phyloP scores from a whole-genome alignment of 2,329 filamentous ascomycete genomes.

The Aspergillus floridensis region DNA sequence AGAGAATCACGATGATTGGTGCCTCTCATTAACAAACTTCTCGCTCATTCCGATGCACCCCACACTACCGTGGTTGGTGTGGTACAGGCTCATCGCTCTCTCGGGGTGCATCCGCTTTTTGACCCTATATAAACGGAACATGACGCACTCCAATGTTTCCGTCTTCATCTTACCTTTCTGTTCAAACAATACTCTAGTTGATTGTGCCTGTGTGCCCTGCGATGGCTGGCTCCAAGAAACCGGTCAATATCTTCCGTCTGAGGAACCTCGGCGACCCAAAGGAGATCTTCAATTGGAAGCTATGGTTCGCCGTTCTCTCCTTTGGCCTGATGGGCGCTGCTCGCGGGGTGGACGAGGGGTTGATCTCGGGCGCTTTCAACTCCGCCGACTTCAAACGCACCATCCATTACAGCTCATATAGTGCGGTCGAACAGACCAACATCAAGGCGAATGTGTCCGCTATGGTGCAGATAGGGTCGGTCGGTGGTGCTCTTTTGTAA shows the following conservation, averaged over 20 bases:
- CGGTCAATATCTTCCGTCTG: constrained; percentile 57
- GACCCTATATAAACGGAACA: not conserved
- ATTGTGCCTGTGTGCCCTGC: not conserved
- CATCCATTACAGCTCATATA: constrained; percentile 58
- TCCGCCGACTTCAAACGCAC: constrained; percentile 61
- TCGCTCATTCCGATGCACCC: not conserved
- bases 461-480: constrained; percentile 78
- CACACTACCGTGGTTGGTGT: not conserved
- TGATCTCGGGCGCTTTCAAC: constrained; percentile 70
- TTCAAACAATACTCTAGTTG: not conserved
- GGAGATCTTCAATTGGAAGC: constrained; percentile 71
- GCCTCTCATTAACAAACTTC: not conserved
- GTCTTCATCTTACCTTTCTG: not conserved
- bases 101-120: not conserved
- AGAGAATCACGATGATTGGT: not conserved
- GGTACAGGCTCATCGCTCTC: not conserved
- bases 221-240: constrained; percentile 29
- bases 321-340: constrained; percentile 75
- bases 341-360: constrained; percentile 74
- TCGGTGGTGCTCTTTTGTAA: constrained; percentile 65
- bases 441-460: constrained; percentile 76
- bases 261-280: constrained; percentile 64
- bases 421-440: constrained; percentile 57
- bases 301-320: constrained; percentile 73
- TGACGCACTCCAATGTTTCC: not conserved